Base-by-base conservation (phyloP, 2,329 filamentous ascomycete genomes). In the Fusarium pseudograminearum region DNA sequence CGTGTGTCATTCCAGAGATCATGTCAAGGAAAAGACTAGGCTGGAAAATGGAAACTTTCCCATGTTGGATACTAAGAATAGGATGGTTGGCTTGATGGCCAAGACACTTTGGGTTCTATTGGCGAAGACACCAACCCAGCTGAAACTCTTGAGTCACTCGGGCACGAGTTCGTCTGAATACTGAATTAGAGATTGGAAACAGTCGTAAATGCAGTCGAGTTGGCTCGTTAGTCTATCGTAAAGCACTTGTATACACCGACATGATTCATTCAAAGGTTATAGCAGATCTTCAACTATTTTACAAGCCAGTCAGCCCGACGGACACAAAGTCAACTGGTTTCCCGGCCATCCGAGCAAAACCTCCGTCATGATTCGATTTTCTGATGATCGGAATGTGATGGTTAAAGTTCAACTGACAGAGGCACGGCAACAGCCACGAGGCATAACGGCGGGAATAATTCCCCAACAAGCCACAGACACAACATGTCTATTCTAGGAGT, bases 361-460 rank as follows among this genome's bases (percentile, higher is more conserved):
- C 14, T 14, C 16, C 10, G 16, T 36, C 38, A 28, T 47, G 10
- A 42, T 48, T 24, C 6, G 16, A 53, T 24, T 51, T 5, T 28
- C 7, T n/a, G 26, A 52, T 54, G 31, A 22, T 20, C 42, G 62
- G 61, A 65, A 65, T 65, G 62, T 65, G 61, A 65, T 54, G n/a
- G 16, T 34, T 52, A 44, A 15, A 20, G 44, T 44, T 48, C 18
- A 34, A 44, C n/a, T 22, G 20, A 24, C 33, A 31, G 36, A 20
- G 36, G 7, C 47, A 48, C 22, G 31, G 54, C 42, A 52, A 45
- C 54, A 42, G 61, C 61, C 61, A 65, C 47, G 54, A 65, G 54
- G n/a, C n/a, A 40, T 47, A 65, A 65, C 62, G 54, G 62, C 22
- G 15, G 42, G 22, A 48, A 48, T 59, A 34, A 28, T 14, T 28